Evolutionary conservation across 225 moss, liverwort and hornwort genomes (phyloP).

Genomic region (Anthoceros angustus): DNA sequence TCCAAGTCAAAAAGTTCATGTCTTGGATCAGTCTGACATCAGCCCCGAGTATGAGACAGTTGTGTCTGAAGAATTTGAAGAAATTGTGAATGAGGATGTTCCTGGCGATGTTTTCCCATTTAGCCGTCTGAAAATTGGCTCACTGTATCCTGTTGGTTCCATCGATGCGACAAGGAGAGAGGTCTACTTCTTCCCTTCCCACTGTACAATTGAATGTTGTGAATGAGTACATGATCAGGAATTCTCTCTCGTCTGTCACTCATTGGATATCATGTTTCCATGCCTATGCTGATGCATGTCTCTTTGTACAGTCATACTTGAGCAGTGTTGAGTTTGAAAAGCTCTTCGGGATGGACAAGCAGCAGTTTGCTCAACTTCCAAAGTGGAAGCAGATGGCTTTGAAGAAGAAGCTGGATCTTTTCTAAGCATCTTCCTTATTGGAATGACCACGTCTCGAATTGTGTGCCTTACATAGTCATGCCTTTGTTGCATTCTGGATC

Average conservation of each 20-base stretch:
- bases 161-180: constrained; percentile 77
- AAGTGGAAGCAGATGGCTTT: constrained; percentile 91
- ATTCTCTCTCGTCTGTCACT: neutral
- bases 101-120: constrained; percentile 19
- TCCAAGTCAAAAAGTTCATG: constrained; percentile 26
- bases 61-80: constrained; percentile 37
- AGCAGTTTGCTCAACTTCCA: constrained; percentile 64
- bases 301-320: constrained; percentile 50
- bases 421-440: constrained; percentile 16
- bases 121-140: constrained; percentile 56
- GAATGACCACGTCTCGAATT: too few species aligned
- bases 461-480: too few species aligned
- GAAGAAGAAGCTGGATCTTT: constrained; percentile 67
- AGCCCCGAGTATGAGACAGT: constrained; percentile 36
- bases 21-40: constrained; percentile 20
- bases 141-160: constrained; percentile 44
- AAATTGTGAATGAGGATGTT: constrained; percentile 24
- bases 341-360: constrained; percentile 54
- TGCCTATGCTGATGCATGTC: neutral
- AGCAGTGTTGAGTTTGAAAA: constrained; percentile 67
- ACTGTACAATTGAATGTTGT: neutral
- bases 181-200: constrained; percentile 18
- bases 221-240: neutral
- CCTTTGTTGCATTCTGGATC: too few species aligned
- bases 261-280: neutral